These are phyloP conservation scores for Albophoma yamanashiensis DNA, from an alignment of 2,329 filamentous ascomycete genomes.

Conservation along the genomic window DNA sequence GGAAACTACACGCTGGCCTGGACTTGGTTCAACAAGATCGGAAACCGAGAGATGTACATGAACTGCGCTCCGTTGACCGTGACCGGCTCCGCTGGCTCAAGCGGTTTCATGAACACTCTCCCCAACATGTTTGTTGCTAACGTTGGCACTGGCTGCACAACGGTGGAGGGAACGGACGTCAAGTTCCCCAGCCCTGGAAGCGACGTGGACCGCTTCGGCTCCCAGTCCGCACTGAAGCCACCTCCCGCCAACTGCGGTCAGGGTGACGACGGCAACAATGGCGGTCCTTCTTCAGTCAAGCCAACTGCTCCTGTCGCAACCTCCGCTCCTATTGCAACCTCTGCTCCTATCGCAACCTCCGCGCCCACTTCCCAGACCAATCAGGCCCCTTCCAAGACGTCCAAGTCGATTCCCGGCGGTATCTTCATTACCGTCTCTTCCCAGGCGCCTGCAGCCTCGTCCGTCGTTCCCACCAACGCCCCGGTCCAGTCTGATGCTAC, in stretches of 20 bases:
- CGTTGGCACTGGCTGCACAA: slow-evolving; percentile 43
- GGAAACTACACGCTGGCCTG: slow-evolving; percentile 78
- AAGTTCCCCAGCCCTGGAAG: slow-evolving; percentile 52
- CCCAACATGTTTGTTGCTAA: slow-evolving; percentile 64
- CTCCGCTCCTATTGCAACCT: slow-evolving; percentile 5
- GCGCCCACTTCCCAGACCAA: neutral
- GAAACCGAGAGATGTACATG: slow-evolving; percentile 97
- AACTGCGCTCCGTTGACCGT: slow-evolving; percentile 76
- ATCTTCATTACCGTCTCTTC: slow-evolving; percentile 25
- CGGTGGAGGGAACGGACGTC: slow-evolving; percentile 38
- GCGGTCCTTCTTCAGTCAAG: slow-evolving; percentile 4
- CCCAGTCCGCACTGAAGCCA: slow-evolving; percentile 16
- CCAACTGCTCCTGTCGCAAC: slow-evolving; percentile 4
- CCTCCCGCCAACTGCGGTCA: slow-evolving; percentile 2
- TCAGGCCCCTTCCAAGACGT: neutral
- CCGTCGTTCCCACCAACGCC: slow-evolving; percentile 6
- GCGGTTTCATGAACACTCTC: slow-evolving; percentile 50
- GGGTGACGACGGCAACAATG: slow-evolving; percentile 7
- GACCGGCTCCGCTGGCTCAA: slow-evolving; percentile 36
- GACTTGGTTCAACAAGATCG: slow-evolving; percentile 91
- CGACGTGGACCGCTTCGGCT: slow-evolving; percentile 37
- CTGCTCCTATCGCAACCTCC: slow-evolving; percentile 5
- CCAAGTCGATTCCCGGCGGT: slow-evolving; percentile 19
- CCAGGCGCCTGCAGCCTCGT: slow-evolving; percentile 5
- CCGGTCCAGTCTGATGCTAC: slow-evolving; percentile 6